Evolutionary conservation across 139 green algal genomes (phyloP), one percentile per base, ranked within the genome.

Genomic region (Chlorella sp.): DNA sequence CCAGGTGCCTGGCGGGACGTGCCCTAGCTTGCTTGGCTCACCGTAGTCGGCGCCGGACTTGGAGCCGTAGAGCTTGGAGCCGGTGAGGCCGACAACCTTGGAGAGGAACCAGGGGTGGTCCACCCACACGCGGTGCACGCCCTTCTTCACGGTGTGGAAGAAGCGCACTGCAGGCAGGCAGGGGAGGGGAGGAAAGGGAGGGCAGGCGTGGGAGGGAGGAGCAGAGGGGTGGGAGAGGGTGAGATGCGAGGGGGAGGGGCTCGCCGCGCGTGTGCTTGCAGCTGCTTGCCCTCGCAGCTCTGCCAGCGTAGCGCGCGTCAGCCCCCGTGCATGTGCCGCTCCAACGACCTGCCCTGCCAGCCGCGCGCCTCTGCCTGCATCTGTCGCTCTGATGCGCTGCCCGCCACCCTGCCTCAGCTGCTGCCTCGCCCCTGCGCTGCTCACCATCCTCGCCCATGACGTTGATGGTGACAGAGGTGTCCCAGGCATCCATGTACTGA

Each of bases 61-160:
- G 36, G 95, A 76, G 40, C 98, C 98, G 92, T 99, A 99, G 78
- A 99, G 95, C 95, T 99, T 99, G 95, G 92, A 94, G 68, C 97
- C 98, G 42, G 98, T 99, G 91, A 98, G 97, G 92, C 97, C 97
- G 96, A 96, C 98, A 37, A 99, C 94, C 95, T 99, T 99, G 88
- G 97, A 96, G 86, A 99, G 93, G 95, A 99, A 99, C 69, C 69
- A 53, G 85, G 85, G 85, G 85, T 89, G 85, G 85, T 83, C 71
- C 37, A 64, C 64, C 93, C 97, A 99, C 26, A 99, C 97, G 81
- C 98, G 95, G 93, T 99, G 96, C 80, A 99, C 98, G 48, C 98
- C 98, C 77, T 98, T 94, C 94, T 99, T 98, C 88, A 97, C 95
- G 40, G 95, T 95, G 95, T 99, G 98, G 95, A 99, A 99, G 94